Base-by-base conservation (phyloP, 805 yeast species). In the Candida coleopterorum region DNA sequence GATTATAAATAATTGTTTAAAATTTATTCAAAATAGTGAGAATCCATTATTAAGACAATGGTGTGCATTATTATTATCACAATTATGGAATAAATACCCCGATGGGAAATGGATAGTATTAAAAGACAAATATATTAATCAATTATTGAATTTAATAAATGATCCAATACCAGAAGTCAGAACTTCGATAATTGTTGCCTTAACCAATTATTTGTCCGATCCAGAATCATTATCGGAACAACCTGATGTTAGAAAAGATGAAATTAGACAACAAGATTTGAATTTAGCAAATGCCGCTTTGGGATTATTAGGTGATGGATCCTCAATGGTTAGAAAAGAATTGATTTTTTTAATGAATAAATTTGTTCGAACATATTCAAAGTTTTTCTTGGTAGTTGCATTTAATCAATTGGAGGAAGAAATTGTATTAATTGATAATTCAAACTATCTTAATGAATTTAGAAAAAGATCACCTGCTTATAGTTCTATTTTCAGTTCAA, bases 111-210 rank as follows among this genome's bases (percentile, higher is more conserved):
- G 77, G 70, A 71, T 84, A 17, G 77, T 81, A 18, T 71, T 77
- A 46, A 76, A 80, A 45, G 81, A 79, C 38, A 83, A 83, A 0
- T 72, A 77, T 17, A 58, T 82, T 11, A 75, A 70, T 16, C 72
- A 72, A 45, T 49, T 90, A 20, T 55, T 79, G 22, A 64, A 64
- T 17, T 61, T 85, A 26, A 68, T 88, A 12, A 75, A 74, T 43
- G 97, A 93, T 53, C 96, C 97, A 0, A 87, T 90, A 32, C 96
- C 97, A 0, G 98, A 93, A 56, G 95, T 93, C 1, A 69, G 97
- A 38, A 83, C 96, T 0, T 85, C 97, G 0, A 76, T 86, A 4
- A 62, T 93, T 9, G 64, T 79, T 23, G 84, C 95, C 0, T 62
- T 90, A 33, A 76, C 87, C 4, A 75, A 79, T 25, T 86, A 80